Evolutionary conservation across 768 basidiomycete species (phyloP).

Genomic region (Podaxis pistillaris): DNA sequence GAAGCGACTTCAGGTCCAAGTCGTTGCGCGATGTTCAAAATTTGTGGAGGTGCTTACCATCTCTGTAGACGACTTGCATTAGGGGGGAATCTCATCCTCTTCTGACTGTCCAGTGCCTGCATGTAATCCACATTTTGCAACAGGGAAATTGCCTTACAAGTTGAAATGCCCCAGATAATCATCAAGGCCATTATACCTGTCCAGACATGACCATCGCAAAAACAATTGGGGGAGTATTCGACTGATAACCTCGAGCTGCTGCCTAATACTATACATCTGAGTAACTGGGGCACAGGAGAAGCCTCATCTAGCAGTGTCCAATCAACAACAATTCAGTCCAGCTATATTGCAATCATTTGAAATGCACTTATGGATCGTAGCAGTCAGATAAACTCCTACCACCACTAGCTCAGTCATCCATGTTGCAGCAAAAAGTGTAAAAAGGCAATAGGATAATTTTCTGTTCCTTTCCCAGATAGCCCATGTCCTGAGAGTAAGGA

Average conservation of each 20-base stretch:
- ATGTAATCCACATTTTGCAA: neutral
- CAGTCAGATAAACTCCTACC: neutral
- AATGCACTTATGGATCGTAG: neutral
- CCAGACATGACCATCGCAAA: neutral
- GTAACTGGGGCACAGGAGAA: neutral
- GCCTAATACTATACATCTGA: neutral
- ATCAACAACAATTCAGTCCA: neutral
- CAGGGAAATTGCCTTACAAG: neutral
- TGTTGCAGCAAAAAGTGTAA: neutral
- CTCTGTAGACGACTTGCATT: constrained; percentile 5
- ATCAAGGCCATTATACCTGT: neutral
- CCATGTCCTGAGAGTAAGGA: constrained; percentile 12
- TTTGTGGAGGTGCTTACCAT: neutral
- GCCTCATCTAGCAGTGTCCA: neutral
- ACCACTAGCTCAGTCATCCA: neutral
- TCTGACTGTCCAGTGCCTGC: neutral
- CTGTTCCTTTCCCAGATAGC: neutral
- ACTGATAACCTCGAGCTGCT: neutral
- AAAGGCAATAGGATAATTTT: neutral
- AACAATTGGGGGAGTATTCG: neutral
- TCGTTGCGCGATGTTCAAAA: too few relatives aligned
- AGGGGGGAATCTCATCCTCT: neutral
- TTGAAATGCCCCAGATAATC: neutral
- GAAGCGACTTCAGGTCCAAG: neutral
- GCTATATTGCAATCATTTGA: neutral